Evolutionary conservation across 352 stramenopile genomes (phyloP).

Genomic region (Globisporangium iwayamae): DNA sequence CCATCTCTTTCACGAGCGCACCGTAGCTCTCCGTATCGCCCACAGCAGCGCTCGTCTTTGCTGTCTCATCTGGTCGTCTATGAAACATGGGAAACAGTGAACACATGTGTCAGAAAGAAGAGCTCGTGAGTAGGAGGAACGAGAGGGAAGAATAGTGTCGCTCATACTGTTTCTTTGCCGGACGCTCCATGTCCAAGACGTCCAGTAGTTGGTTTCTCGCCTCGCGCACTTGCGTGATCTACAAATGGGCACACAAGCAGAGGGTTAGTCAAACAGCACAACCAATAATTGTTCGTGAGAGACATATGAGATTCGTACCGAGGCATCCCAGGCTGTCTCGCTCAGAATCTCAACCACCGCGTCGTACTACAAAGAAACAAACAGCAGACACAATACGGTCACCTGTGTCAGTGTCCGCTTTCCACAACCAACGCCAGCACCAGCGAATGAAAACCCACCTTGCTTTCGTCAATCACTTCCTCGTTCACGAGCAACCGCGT

Average conservation of each 20-base stretch:
- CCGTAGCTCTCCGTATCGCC: conserved; percentile 36
- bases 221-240: conserved; percentile 50
- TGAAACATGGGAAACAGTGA: neutral
- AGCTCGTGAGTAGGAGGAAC: too few relatives aligned
- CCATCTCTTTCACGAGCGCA: conserved; percentile 73
- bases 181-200: conserved; percentile 58
- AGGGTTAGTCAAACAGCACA: neutral
- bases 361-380: conserved; percentile 44
- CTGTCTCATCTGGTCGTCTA: conserved; percentile 7
- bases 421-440: neutral
- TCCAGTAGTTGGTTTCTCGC: conserved; percentile 62
- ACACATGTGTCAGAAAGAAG: neutral
- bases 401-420: neutral
- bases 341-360: conserved; percentile 72
- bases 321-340: conserved; percentile 75
- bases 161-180: conserved; percentile 56
- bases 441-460: conserved; percentile 28
- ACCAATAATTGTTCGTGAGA: neutral
- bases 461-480: conserved; percentile 58
- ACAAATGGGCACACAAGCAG: conserved; percentile 1
- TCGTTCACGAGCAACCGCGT: conserved; percentile 74
- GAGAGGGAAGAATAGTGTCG: neutral
- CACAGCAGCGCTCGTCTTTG: neutral
- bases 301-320: conserved; percentile 30
- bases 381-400: conserved; percentile 6